Conservation (phyloP, 306 rosid species). For the Benincasa hispida region DNA sequence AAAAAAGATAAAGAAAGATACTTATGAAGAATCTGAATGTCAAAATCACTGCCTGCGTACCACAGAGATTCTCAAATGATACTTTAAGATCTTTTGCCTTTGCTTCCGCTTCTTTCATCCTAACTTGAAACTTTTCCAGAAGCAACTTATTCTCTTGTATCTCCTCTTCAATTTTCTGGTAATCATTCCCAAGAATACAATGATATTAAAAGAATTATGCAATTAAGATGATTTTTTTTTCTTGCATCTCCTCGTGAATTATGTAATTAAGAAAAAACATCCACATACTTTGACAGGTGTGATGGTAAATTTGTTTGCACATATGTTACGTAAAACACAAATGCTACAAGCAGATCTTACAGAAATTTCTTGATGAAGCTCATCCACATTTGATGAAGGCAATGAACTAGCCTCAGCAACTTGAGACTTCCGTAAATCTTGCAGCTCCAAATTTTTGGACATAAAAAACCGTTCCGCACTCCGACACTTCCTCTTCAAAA, state of each 20-base stretch:
- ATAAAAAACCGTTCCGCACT: constrained; percentile 23
- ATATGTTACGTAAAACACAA: neutral
- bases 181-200: constrained; percentile 16
- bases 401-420: constrained; percentile 40
- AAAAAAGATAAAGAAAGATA: neutral
- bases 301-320: neutral
- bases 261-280: neutral
- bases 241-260: neutral
- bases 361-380: constrained; percentile 53
- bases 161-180: constrained; percentile 40
- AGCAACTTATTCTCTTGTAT: constrained; percentile 22
- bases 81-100: constrained; percentile 39
- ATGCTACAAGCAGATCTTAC: constrained; percentile 28
- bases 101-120: constrained; percentile 37
- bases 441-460: constrained; percentile 43
- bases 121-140: constrained; percentile 28
- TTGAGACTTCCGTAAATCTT: constrained; percentile 24
- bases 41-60: constrained; percentile 28
- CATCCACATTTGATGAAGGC: constrained; percentile 50
- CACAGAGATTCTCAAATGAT: constrained; percentile 52
- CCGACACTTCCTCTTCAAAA: constrained; percentile 35
- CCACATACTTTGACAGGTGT: neutral
- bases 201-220: neutral
- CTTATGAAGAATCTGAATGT: constrained; percentile 9
- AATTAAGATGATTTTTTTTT: neutral